Conservation (phyloP, 768 basidiomycete species). For the Boletus insuetus region DNA sequence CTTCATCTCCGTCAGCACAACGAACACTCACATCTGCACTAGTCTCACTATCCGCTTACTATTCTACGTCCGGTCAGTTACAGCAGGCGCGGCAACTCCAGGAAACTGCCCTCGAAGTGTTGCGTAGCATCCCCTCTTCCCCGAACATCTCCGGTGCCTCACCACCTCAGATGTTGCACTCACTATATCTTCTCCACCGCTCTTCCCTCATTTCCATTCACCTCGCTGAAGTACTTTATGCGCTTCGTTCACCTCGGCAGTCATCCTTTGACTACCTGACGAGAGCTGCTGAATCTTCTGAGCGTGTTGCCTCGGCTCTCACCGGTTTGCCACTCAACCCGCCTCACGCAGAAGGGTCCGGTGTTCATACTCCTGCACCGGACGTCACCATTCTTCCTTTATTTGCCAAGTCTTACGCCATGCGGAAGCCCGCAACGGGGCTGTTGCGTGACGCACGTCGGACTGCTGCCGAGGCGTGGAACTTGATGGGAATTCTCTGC, state of each 20-base stretch:
- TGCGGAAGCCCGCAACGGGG: constrained; percentile 52
- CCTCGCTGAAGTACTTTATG: constrained; percentile 68
- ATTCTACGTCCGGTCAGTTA: constrained; percentile 58
- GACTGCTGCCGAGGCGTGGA: constrained; percentile 75
- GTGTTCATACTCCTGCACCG: constrained; percentile 37
- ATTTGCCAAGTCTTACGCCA: constrained; percentile 47
- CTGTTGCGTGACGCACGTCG: constrained; percentile 68
- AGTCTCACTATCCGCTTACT: constrained; percentile 70
- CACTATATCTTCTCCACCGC: constrained; percentile 66
- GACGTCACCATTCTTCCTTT: constrained; percentile 40
- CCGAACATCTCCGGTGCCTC: constrained; percentile 42
- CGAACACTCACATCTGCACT: constrained; percentile 58
- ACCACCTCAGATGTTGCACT: constrained; percentile 60
- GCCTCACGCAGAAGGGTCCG: constrained; percentile 34
- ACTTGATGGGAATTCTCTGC: constrained; percentile 64
- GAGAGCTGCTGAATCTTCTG: constrained; percentile 65
- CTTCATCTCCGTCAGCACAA: constrained; percentile 61
- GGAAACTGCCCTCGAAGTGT: constrained; percentile 50
- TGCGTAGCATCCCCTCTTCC: constrained; percentile 53
- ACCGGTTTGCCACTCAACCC: constrained; percentile 39
- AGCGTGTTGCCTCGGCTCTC: constrained; percentile 57
- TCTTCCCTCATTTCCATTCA: constrained; percentile 72
- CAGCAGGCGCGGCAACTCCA: constrained; percentile 54
- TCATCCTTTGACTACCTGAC: constrained; percentile 55
- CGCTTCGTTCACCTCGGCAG: constrained; percentile 38